Evolutionary conservation across 2,329 filamentous ascomycete genomes (phyloP), one percentile per base, ranked within the genome.

Genomic region (Alternaria sp.): DNA sequence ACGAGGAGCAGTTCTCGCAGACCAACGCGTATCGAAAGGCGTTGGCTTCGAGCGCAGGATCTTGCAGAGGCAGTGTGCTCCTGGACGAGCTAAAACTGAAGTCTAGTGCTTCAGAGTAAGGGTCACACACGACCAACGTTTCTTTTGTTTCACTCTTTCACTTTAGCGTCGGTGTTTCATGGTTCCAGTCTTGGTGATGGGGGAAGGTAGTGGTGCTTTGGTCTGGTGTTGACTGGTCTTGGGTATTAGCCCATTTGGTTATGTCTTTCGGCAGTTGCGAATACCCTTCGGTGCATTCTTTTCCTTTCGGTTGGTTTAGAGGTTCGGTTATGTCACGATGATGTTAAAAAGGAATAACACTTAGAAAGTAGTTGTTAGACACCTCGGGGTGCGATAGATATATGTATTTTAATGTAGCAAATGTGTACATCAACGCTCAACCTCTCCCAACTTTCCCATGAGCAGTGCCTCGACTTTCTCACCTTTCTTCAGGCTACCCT

Each of bases 391-490:
- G 46, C 34, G 38, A 50, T 27, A 50, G 46, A 36, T 50, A 25
- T n/a, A 50, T 16, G 20, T 43, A 50, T 18, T 58, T 3, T 18
- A 50, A 25, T 51, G 18, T 45, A 34, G 20, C 41, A 28, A 25
- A 34, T 14, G 18, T 38, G 20, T 38, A 34, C 40, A 20, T 60
- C 46, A 60, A 25, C 57, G 53, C 9, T 60, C 57, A 18, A 60
- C 22, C 20, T 57, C 57, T 0, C 57, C 57, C 48, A 60, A 36
- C 32, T 57, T 57, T n/a, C 73, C 75, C 89, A 98, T 93, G 73
- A 98, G 76, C 70, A 97, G 80, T 10, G 93, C 94, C 63, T 94
- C 88, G 4, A 93, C 89, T 70, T 84, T 87, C 54, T 86, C 81
- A 0, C 93, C 93, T 74, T 91, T 91, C 48, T 82, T 84, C 57